Conservation (phyloP, 2,329 filamentous ascomycete species). For the Clonostachys chloroleuca region DNA sequence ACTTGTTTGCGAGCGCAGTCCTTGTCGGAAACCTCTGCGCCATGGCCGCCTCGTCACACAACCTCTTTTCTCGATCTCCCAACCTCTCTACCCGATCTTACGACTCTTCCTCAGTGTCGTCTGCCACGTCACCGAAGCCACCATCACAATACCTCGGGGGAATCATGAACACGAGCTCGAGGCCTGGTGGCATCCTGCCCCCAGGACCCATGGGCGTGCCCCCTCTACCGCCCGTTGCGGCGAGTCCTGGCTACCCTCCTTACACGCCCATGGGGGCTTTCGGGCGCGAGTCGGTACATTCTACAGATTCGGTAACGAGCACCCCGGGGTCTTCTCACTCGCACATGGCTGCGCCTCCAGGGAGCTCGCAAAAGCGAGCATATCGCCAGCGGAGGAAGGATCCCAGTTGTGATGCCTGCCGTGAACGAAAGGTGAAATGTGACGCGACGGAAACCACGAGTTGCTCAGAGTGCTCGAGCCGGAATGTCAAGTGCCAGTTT, state of each 20-base stretch:
- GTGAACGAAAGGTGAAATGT: constrained; percentile 82
- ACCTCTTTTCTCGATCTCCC: constrained; percentile 55
- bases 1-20: neutral
- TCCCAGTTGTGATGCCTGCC: constrained; percentile 94
- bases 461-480: constrained; percentile 95
- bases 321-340: constrained; percentile 38
- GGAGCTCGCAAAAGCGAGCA: constrained; percentile 79
- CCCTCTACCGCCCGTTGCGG: constrained; percentile 39
- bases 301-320: constrained; percentile 50
- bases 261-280: constrained; percentile 48
- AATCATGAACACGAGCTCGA: constrained; percentile 46
- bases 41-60: constrained; percentile 53
- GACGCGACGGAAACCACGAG: constrained; percentile 95
- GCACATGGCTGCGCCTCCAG: constrained; percentile 34
- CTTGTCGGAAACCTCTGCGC: no score
- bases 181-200: constrained; percentile 41
- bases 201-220: constrained; percentile 51
- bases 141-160: constrained; percentile 46
- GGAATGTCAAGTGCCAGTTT: constrained; percentile 96
- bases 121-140: constrained; percentile 54
- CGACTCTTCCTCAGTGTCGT: constrained; percentile 61
- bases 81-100: constrained; percentile 58
- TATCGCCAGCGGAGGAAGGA: constrained; percentile 95
- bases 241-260: constrained; percentile 43
- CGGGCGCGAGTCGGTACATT: constrained; percentile 58